Conservation (phyloP, 768 basidiomycete genomes). For the Phylloporus arenicola region DNA sequence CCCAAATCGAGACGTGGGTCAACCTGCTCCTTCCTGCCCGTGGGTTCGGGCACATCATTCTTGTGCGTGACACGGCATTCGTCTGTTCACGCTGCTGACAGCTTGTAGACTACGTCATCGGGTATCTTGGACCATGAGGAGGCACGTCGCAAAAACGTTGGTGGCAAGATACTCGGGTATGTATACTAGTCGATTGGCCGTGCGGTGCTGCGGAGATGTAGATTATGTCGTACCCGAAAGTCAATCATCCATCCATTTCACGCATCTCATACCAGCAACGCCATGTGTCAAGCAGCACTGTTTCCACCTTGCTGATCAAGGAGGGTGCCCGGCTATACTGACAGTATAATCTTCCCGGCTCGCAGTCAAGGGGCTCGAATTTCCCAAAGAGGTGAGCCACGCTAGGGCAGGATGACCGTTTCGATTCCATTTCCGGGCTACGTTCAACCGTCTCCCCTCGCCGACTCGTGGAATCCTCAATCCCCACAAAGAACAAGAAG, state of each 20-base stretch:
- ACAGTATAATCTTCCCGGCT: too few relatives aligned
- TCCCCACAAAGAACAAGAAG: too few relatives aligned
- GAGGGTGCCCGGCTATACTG: neutral
- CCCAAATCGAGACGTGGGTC: conserved; percentile 93
- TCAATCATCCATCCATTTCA: neutral
- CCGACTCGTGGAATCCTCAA: neutral
- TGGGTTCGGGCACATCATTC: conserved; percentile 94
- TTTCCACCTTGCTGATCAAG: neutral
- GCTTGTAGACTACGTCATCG: conserved; percentile 81
- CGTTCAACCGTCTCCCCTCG: neutral
- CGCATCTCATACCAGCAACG: neutral
- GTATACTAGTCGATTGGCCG: conserved; percentile 58
- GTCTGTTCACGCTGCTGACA: neutral
- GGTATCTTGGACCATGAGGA: conserved; percentile 99
- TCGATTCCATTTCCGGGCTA: neutral
- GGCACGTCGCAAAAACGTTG: conserved; percentile 96
- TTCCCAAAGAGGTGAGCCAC: neutral
- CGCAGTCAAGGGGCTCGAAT: neutral
- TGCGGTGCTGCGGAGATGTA: conserved; percentile 16
- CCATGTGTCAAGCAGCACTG: neutral
- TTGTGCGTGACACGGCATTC: conserved; percentile 46
- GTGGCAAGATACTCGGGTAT: conserved; percentile 91
- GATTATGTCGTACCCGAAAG: conserved; percentile 15
- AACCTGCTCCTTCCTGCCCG: conserved; percentile 93
- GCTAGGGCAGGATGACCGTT: neutral